Evolutionary conservation across 2,329 filamentous ascomycete species (phyloP).

Genomic region (Fusarium annulatum): DNA sequence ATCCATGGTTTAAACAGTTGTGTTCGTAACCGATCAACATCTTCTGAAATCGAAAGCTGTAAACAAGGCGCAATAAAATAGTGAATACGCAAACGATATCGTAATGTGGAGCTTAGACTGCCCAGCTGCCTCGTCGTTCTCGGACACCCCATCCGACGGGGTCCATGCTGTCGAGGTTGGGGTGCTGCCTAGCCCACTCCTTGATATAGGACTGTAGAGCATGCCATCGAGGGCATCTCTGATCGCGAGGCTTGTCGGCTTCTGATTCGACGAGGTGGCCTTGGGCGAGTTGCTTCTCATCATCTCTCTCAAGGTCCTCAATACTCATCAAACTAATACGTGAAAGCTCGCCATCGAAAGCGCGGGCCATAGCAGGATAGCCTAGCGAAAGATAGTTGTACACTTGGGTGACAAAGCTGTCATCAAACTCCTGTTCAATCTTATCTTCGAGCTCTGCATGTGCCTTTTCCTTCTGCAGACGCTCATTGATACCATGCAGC

Average conservation of each 20-base stretch:
- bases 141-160: constrained; percentile 75
- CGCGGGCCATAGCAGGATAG: constrained; percentile 85
- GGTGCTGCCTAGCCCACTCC: constrained; percentile 92
- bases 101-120: constrained; percentile 58
- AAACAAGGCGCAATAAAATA: constrained; percentile 1
- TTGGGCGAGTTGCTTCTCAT: constrained; percentile 68
- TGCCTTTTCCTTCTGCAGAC: constrained; percentile 61
- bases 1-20: constrained; percentile 23
- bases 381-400: constrained; percentile 97
- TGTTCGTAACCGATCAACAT: constrained; percentile 1
- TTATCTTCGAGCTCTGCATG: constrained; percentile 63
- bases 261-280: constrained; percentile 77
- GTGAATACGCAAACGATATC: background rate
- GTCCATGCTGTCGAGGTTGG: constrained; percentile 71
- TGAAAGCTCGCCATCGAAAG: constrained; percentile 86
- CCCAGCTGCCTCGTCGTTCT: constrained; percentile 78
- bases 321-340: constrained; percentile 80
- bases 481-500: constrained; percentile 64
- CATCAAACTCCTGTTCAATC: constrained; percentile 76
- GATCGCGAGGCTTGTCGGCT: constrained; percentile 56
- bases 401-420: constrained; percentile 91
- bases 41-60: background rate
- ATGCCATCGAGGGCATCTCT: constrained; percentile 79
- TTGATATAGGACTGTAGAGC: constrained; percentile 85
- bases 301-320: constrained; percentile 76